A percentile compares a stretch with the other conserved stretches of the same genome.
Evolutionary conservation across 192 early-diverging fungal species (phyloP).

Genomic region (Mycoemilia scoparia): DNA sequence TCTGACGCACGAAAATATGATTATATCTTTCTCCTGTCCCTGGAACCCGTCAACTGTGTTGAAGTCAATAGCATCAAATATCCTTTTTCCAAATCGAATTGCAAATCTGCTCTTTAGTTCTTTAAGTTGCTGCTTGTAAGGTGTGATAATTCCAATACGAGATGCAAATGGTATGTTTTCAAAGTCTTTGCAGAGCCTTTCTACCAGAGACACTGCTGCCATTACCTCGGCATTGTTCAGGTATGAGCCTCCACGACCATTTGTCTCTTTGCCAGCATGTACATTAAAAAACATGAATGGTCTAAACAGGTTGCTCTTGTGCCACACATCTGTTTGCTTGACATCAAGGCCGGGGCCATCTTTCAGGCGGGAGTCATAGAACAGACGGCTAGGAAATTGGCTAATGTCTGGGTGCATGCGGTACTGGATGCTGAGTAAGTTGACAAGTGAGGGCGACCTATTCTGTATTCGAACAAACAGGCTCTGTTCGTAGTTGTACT

Average conservation of each 20-base stretch:
- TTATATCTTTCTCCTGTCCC: slow-evolving; percentile 93
- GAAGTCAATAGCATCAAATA: slow-evolving; percentile 64
- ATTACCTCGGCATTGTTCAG: slow-evolving; percentile 66
- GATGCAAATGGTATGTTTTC: slow-evolving; percentile 42
- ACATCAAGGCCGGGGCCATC: slow-evolving; percentile 55
- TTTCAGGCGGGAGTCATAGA: slow-evolving; percentile 56
- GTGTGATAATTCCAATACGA: slow-evolving; percentile 74
- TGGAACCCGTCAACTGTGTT: slow-evolving; percentile 97
- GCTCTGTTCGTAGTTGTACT: slow-evolving; percentile 65
- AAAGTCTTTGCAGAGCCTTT: slow-evolving; percentile 36
- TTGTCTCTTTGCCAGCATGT: slow-evolving; percentile 38
- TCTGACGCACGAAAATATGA: slow-evolving; percentile 88
- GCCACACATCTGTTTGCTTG: slow-evolving; percentile 55
- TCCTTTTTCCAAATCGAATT: slow-evolving; percentile 35
- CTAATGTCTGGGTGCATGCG: slow-evolving; percentile 93
- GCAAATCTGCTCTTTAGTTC: slow-evolving; percentile 49
- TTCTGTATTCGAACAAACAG: slow-evolving; percentile 78
- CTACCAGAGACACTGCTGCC: slow-evolving; percentile 52
- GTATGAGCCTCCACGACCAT: slow-evolving; percentile 42
- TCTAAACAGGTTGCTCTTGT: slow-evolving; percentile 32
- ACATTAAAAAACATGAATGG: slow-evolving; percentile 72
- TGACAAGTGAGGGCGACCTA: slow-evolving; percentile 38
- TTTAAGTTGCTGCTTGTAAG: slow-evolving; percentile 73
- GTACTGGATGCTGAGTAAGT: slow-evolving; percentile 84
- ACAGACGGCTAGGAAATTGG: slow-evolving; percentile 51